Conservation (phyloP, 202 grass and related monocot genomes). For the Schoenoplectus triqueter region DNA sequence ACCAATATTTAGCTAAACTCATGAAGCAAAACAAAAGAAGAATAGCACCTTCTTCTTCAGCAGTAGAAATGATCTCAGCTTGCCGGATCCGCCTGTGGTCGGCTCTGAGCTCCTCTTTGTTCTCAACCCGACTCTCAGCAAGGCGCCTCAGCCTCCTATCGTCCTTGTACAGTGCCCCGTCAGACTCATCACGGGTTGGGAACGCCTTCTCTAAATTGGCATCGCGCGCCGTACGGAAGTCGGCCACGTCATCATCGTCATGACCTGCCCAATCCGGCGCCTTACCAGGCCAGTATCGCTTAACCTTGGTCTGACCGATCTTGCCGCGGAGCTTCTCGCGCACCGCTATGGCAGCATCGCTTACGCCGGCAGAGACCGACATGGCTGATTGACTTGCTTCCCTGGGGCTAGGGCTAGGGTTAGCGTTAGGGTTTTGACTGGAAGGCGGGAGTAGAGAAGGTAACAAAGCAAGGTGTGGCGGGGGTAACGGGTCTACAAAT, state of each 20-base stretch:
- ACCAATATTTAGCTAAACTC: not conserved
- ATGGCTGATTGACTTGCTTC: conserved; percentile 35
- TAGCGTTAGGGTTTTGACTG: not conserved
- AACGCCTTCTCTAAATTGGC: conserved; percentile 71
- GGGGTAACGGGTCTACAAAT: not conserved
- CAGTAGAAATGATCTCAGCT: conserved; percentile 74
- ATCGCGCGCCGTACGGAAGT: conserved; percentile 42
- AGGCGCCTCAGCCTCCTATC: conserved; percentile 70
- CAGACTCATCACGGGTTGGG: conserved; percentile 51
- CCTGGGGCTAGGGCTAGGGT: not conserved
- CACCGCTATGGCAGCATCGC: conserved; percentile 76
- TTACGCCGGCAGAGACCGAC: conserved; percentile 78
- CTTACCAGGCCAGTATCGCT: conserved; percentile 81
- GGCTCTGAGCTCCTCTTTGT: conserved; percentile 80
- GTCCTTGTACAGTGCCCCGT: conserved; percentile 49
- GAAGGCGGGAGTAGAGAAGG: not conserved
- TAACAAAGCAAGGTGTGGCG: not conserved
- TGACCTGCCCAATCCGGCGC: conserved; percentile 63
- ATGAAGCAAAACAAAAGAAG: not conserved
- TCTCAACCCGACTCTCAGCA: conserved; percentile 56
- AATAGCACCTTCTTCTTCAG: conserved; percentile 59
- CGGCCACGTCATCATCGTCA: conserved; percentile 54
- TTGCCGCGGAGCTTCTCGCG: conserved; percentile 83
- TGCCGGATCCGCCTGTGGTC: conserved; percentile 80
- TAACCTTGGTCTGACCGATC: conserved; percentile 95